phyloP scores from a whole-genome alignment of 345 rosid genomes.

The Rhizophora apiculata region DNA sequence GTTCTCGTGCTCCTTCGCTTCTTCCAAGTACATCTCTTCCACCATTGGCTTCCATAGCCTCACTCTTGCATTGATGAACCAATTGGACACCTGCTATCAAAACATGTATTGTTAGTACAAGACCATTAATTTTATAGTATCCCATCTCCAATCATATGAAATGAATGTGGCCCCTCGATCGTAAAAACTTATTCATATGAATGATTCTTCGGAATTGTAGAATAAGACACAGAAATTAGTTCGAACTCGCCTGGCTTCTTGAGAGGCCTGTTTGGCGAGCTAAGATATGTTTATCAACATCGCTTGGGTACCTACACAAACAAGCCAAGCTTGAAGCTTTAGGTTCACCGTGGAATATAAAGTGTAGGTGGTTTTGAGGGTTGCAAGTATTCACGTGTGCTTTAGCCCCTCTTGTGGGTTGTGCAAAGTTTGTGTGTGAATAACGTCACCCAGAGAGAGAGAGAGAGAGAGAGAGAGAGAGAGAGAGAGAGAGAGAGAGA shows the following conservation, averaged over 20 bases:
- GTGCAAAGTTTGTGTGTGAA: too few relatives aligned
- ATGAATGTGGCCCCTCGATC: too few relatives aligned
- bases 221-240: constrained; percentile 18
- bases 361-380: not conserved
- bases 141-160: too few relatives aligned
- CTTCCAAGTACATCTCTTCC: constrained; percentile 96
- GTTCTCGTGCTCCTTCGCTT: constrained; percentile 58
- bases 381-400: not conserved
- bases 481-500: constrained; percentile 3
- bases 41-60: constrained; percentile 99
- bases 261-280: constrained; percentile 99
- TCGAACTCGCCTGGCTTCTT: constrained; percentile 93
- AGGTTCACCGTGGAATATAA: constrained; percentile 1
- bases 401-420: too few relatives aligned
- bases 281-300: constrained; percentile 96
- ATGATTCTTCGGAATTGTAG: not conserved
- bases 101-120: not conserved
- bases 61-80: constrained; percentile 99
- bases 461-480: too few relatives aligned
- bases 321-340: too few relatives aligned
- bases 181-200: too few relatives aligned
- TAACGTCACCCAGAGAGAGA: too few relatives aligned
- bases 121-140: not conserved
- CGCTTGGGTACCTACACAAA: constrained; percentile 88
- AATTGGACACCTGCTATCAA: constrained; percentile 62